Percentiles rank a stretch among this genome's conserved stretches.
These are phyloP conservation scores for Boletales sp. DNA, from an alignment of 768 basidiomycete species.

Conservation along the genomic window DNA sequence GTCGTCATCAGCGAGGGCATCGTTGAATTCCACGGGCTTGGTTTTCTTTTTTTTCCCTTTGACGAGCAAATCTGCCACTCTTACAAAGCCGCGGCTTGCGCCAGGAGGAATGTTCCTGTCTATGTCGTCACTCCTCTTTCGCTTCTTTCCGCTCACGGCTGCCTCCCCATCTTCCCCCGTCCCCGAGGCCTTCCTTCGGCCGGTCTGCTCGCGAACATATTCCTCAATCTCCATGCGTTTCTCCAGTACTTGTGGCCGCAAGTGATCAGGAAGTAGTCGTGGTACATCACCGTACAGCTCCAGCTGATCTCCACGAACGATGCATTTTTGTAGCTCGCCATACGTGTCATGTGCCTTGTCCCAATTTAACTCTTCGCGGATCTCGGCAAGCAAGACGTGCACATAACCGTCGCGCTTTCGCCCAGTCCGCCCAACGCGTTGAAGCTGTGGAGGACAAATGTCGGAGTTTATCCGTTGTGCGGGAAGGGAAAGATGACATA, in stretches of 20 bases:
- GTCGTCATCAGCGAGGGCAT: conserved; percentile 54
- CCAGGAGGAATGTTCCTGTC: conserved; percentile 69
- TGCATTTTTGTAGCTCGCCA: conserved; percentile 83
- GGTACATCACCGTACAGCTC: conserved; percentile 93
- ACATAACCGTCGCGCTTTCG: conserved; percentile 86
- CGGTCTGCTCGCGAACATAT: conserved; percentile 52
- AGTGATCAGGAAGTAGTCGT: conserved; percentile 74
- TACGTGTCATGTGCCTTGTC: conserved; percentile 84
- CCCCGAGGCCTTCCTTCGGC: conserved; percentile 30
- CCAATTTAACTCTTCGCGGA: conserved; percentile 88
- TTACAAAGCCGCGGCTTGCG: conserved; percentile 70
- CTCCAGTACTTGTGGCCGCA: conserved; percentile 75
- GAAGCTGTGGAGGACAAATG: conserved; percentile 54
- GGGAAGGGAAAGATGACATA: conserved; percentile 33
- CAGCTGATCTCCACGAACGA: conserved; percentile 79
- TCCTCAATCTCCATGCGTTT: conserved; percentile 80
- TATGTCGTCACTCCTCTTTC: conserved; percentile 67
- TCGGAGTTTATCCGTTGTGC: neutral
- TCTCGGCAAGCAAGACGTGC: conserved; percentile 88
- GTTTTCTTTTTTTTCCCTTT: conserved; percentile 51
- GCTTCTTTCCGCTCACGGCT: conserved; percentile 45
- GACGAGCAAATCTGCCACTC: conserved; percentile 57
- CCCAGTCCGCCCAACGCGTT: conserved; percentile 93
- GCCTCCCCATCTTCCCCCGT: conserved; percentile 24
- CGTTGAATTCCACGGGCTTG: conserved; percentile 44